Evolutionary conservation across 805 yeast genomes (phyloP).

Genomic region (Myxozyma neotropica): DNA sequence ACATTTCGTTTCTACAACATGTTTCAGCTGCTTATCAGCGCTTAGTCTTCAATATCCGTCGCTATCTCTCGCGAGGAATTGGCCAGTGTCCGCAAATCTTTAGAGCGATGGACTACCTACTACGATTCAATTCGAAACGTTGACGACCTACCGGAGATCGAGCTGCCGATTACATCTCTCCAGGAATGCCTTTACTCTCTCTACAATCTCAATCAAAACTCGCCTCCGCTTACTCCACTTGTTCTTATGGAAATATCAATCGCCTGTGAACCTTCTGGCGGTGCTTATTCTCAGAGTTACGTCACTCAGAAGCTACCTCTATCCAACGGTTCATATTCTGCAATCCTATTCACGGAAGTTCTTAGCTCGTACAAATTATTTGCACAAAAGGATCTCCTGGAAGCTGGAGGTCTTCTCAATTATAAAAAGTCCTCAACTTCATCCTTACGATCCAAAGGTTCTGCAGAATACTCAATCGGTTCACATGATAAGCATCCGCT

Average conservation of each 20-base stretch:
- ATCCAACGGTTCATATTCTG: constrained; percentile 62
- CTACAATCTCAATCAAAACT: constrained; percentile 34
- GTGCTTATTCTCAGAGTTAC: constrained; percentile 49
- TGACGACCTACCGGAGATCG: constrained; percentile 8
- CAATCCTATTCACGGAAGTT: constrained; percentile 63
- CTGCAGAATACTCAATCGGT: constrained; percentile 15
- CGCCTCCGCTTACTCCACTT: constrained; percentile 51
- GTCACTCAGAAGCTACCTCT: constrained; percentile 57
- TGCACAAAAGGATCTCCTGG: constrained; percentile 40
- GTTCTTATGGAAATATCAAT: constrained; percentile 67
- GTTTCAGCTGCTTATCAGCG: background rate
- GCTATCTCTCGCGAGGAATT: constrained; percentile 65
- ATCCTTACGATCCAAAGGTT: constrained; percentile 44
- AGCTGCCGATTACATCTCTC: constrained; percentile 42
- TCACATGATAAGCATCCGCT: background rate
- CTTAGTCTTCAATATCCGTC: constrained; percentile 43
- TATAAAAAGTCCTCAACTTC: constrained; percentile 52
- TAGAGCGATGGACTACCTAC: constrained; percentile 69
- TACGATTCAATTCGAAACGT: constrained; percentile 7
- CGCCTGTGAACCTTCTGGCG: constrained; percentile 59
- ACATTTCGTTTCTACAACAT: background rate
- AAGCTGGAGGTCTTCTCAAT: constrained; percentile 26
- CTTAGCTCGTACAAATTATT: constrained; percentile 60
- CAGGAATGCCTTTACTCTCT: constrained; percentile 50
- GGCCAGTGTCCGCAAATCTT: constrained; percentile 68